phyloP scores from a whole-genome alignment of 805 yeast species.

The Metschnikowia continentalis region DNA sequence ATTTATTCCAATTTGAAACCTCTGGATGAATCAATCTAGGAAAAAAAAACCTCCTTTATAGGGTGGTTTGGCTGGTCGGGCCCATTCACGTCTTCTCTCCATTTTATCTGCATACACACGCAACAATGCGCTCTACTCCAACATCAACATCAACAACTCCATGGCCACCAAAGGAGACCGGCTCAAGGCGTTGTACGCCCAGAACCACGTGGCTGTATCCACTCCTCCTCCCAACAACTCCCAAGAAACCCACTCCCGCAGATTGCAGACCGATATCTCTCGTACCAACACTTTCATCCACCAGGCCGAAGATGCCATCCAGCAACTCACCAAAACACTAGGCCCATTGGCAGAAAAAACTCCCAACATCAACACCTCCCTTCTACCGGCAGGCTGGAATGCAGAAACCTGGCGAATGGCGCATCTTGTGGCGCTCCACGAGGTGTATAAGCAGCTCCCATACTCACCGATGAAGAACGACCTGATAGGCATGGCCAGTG shows the following conservation, averaged over 20 bases:
- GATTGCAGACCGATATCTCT: constrained; percentile 12
- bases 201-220: background rate
- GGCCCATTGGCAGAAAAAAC: constrained; percentile 4
- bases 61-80: too few relatives aligned
- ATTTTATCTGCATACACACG: background rate
- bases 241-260: constrained; percentile 13
- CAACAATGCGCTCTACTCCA: background rate
- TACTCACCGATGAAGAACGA: constrained; percentile 17
- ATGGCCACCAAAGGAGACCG: constrained; percentile 2
- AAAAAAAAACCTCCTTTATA: background rate
- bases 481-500: constrained; percentile 21
- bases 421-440: constrained; percentile 14
- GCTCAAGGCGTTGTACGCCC: background rate
- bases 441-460: constrained; percentile 13
- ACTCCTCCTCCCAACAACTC: background rate
- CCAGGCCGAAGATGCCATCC: constrained; percentile 15
- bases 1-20: too few relatives aligned
- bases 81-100: background rate
- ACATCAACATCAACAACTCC: background rate
- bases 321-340: constrained; percentile 5
- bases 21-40: too few relatives aligned
- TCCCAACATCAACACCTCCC: background rate
- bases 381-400: constrained; percentile 3
- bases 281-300: constrained; percentile 12
- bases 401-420: constrained; percentile 6